Evolutionary conservation across 2,329 filamentous ascomycete genomes (phyloP), one percentile per base, ranked within the genome.

Genomic region (Cercospora sp.): DNA sequence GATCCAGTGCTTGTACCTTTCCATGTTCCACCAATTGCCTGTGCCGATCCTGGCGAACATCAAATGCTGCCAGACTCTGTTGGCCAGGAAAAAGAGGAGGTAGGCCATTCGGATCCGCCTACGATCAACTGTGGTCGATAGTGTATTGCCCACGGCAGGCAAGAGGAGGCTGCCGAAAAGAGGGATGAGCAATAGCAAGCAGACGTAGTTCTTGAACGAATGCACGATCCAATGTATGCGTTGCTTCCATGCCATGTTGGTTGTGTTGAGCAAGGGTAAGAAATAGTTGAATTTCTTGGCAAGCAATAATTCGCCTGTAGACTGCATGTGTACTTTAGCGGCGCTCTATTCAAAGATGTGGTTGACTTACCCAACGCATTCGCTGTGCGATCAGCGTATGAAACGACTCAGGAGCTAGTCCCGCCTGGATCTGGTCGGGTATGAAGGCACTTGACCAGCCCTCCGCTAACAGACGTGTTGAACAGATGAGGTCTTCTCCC

Each of bases 401-500:
- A 45, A 82, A 86, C 55, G 87, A 85, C 60, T 87, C 86, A 4
- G 87, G 84, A 1, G 89, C 85, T 1, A 84, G 85, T 42, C 87
- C 87, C 53, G 83, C 89, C 75, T 89, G 87, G 2, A 89, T 80
- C 4, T 83, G 81, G 72, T 89, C 87, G 70, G 87, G 85, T 31
- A 88, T 78, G 71, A 85, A 89, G 0, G 85, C 86, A 1, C 87
- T 89, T 73, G 84, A 85, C 87, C 87, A 90, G 53, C 88, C 88
- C 67, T 80, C 82, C 1, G 85, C 87, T 1, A 89, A 82, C 75
- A 90, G 83, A 31, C 87, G 78, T 0, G 84, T 86, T 5, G 87
- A 89, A 2, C 85, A 88, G 60, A 83, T 84, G 2, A 87, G 83
- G 73, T 90, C 88, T 75, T 90, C 88, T 4, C 86, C 84, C 7